Evolutionary conservation across 805 yeast species (phyloP).

Genomic region (Candida bentonensis): DNA sequence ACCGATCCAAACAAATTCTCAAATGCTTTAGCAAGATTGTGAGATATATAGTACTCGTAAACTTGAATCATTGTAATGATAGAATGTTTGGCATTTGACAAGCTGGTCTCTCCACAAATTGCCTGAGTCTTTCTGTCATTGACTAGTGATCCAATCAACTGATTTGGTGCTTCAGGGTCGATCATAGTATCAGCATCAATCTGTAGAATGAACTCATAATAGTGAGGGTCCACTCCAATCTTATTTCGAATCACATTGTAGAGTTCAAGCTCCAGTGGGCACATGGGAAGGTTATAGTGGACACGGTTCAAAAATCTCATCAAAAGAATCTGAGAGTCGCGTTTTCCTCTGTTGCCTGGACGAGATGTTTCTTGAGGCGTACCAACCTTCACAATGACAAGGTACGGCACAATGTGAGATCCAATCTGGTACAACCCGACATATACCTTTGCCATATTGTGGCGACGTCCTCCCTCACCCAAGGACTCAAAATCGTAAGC

Average conservation of each 20-base stretch:
- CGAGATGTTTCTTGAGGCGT: conserved; percentile 41
- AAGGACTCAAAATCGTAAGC: conserved; percentile 41
- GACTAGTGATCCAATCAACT: conserved; percentile 42
- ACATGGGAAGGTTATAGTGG: conserved; percentile 47
- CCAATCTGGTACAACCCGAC: conserved; percentile 45
- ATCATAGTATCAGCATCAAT: conserved; percentile 55
- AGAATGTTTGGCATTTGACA: conserved; percentile 35
- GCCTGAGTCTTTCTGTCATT: conserved; percentile 43
- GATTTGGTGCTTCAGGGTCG: conserved; percentile 38
- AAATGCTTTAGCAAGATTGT: conserved; percentile 49
- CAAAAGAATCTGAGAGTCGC: conserved; percentile 47
- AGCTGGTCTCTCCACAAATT: conserved; percentile 47
- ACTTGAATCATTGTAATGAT: conserved; percentile 51
- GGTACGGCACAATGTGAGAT: conserved; percentile 41
- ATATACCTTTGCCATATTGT: conserved; percentile 48
- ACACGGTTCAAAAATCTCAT: conserved; percentile 50
- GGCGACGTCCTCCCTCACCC: conserved; percentile 48
- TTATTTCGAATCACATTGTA: conserved; percentile 40
- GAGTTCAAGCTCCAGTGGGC: conserved; percentile 40
- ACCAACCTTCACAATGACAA: conserved; percentile 46
- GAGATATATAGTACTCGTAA: conserved; percentile 50
- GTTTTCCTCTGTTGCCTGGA: conserved; percentile 54
- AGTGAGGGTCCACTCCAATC: conserved; percentile 44
- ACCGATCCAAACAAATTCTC: conserved; percentile 50
- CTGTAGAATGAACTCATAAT: conserved; percentile 40